Evolutionary conservation across 2,329 filamentous ascomycete genomes (phyloP).

Genomic region (Amylocarpus encephaloides): DNA sequence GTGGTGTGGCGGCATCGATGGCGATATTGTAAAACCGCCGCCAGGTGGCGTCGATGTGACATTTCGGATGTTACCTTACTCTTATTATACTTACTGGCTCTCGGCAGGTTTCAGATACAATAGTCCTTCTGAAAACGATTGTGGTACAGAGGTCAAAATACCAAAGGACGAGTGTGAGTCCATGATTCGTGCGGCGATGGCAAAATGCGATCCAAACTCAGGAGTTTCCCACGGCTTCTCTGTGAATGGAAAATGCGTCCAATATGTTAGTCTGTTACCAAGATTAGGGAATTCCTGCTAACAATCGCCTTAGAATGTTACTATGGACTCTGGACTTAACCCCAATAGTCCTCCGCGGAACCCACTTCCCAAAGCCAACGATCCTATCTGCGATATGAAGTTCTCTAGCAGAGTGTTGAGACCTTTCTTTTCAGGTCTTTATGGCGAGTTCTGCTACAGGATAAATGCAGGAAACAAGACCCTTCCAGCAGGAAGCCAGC

Average conservation of each 20-base stretch:
- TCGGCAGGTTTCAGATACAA: background rate
- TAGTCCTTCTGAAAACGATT: background rate
- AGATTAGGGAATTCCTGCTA: background rate
- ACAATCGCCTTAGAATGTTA: background rate
- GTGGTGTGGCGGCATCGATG: background rate
- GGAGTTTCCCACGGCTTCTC: background rate
- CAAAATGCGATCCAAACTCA: background rate
- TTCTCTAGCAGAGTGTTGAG: background rate
- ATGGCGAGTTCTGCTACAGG: background rate
- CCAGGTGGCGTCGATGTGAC: too few relatives aligned
- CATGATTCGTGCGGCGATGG: background rate
- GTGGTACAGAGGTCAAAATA: background rate
- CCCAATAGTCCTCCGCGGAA: background rate
- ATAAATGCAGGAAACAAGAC: background rate
- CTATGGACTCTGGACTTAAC: background rate
- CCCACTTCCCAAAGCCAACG: background rate
- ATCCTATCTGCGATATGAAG: background rate
- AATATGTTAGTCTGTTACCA: background rate
- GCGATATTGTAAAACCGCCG: background rate
- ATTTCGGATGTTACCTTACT: background rate
- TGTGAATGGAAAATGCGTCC: background rate
- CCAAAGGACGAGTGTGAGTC: background rate
- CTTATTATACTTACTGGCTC: conserved; percentile 1
- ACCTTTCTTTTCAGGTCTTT: background rate
- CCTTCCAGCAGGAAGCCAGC: background rate